Base-by-base conservation (phyloP, 2,329 filamentous ascomycete species). In the Fusarium denticulatum region DNA sequence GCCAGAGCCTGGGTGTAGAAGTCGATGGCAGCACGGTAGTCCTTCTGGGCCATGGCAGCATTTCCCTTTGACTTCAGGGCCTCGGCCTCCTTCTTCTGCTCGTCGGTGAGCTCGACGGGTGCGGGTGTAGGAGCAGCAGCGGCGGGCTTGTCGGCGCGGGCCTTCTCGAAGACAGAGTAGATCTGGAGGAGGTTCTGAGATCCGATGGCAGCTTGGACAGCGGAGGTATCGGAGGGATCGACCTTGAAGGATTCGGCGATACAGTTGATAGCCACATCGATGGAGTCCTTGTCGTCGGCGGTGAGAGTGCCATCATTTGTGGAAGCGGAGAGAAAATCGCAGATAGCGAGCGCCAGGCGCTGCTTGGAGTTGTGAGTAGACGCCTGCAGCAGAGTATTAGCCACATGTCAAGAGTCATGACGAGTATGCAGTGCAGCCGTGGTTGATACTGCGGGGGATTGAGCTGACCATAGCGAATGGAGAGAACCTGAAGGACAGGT, bases 191-290 rank as follows among this genome's bases (percentile, higher is more conserved):
- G 92, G 81, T 92, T 95, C 86, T 98, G 95, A 74, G 91, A 89
- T 79, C 95, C 95, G 75, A 97, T 87, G 76, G 95, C 94, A 76
- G 93, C 90, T 75, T 90, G 86, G 77, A 96, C 86, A 78, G 94
- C 92, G 62, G 88, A 86, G 79, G 90, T 87, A 84, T 97, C 92
- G 72, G 88, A 85, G n/a, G 94, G 90, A 84, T 98, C 95, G 79
- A 99, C 93, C 83, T 97, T 94, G 90, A 98, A 99, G 77, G 93
- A 93, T 82, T 98, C 96, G 76, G 92, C 90, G 83, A 99, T 98
- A 86, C 96, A 98, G 85, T 95, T 95, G 81, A 93, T 89, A 75
- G 96, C 96, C 59, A 99, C 92, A 81, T 99, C 96, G 82, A 99
- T 93, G 73, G 93, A 96, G 81, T 99, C 96, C 77, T 92, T 90